phyloP scores from a whole-genome alignment of 1,284 basidiomycete species.

The Malassezia dermatis region DNA sequence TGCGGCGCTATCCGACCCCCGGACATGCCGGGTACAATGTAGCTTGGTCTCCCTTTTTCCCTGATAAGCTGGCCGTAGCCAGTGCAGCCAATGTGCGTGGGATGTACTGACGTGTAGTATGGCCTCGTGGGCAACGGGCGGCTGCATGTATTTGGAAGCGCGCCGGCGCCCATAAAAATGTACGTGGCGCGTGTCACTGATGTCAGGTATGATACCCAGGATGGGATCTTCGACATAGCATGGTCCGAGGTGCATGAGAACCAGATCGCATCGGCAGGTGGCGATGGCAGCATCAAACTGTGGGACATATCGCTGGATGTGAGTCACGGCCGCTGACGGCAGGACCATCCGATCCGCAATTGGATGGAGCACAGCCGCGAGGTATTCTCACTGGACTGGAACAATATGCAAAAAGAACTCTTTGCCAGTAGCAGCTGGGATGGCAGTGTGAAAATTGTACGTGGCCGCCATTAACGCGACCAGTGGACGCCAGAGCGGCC shows the following conservation, averaged over 20 bases:
- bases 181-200: not conserved
- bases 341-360: conserved; percentile 76
- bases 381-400: conserved; percentile 94
- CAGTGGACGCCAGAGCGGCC: conserved; percentile 70
- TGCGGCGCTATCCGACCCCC: conserved; percentile 23
- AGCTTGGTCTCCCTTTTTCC: conserved; percentile 86
- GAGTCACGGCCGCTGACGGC: conserved; percentile 44
- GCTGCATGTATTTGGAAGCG: conserved; percentile 23
- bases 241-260: conserved; percentile 93
- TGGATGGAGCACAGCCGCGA: conserved; percentile 92
- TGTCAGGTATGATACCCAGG: conserved; percentile 78
- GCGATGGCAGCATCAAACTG: conserved; percentile 78
- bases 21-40: conserved; percentile 74
- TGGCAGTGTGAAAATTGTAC: conserved; percentile 72
- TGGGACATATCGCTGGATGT: conserved; percentile 86
- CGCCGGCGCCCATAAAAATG: not conserved
- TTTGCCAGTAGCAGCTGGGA: conserved; percentile 84
- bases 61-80: conserved; percentile 67
- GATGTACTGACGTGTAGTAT: conserved; percentile 50
- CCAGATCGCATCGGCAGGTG: conserved; percentile 76
- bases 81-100: conserved; percentile 65
- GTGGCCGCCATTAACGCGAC: conserved; percentile 38
- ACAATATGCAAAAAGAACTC: conserved; percentile 77
- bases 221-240: conserved; percentile 79
- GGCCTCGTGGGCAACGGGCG: conserved; percentile 84